phyloP scores from a whole-genome alignment of 495 filamentous ascomycete species.

The Apiosordaria backusii region DNA sequence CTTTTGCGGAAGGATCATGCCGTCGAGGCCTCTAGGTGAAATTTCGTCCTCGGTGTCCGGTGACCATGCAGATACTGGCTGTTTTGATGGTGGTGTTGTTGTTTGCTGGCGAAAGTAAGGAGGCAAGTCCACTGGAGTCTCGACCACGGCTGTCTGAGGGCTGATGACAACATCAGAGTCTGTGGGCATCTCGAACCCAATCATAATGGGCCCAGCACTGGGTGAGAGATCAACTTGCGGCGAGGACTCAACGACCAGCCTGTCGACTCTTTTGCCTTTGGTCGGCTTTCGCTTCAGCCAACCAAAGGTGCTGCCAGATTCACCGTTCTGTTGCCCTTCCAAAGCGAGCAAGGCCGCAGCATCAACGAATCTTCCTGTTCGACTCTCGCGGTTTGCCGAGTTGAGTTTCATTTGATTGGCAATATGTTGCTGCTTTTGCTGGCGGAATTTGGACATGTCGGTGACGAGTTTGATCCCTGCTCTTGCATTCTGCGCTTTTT shows the following conservation, averaged over 20 bases:
- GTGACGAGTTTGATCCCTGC: conserved; percentile 67
- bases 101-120: conserved; percentile 36
- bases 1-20: conserved; percentile 29
- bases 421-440: conserved; percentile 26
- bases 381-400: conserved; percentile 22
- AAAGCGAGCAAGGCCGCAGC: conserved; percentile 49
- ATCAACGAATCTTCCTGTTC: conserved; percentile 46
- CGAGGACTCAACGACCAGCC: conserved; percentile 20
- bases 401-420: conserved; percentile 22
- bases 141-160: conserved; percentile 47
- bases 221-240: conserved; percentile 63
- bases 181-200: conserved; percentile 69
- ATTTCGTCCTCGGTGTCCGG: conserved; percentile 38
- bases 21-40: conserved; percentile 16
- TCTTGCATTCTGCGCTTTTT: conserved; percentile 53
- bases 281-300: conserved; percentile 42
- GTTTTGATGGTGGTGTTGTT: conserved; percentile 64
- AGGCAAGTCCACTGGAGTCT: conserved; percentile 37
- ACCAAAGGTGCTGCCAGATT: conserved; percentile 41
- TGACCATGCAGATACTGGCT: conserved; percentile 62
- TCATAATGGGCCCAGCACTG: conserved; percentile 69
- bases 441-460: conserved; percentile 45
- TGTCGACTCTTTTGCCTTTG: conserved; percentile 29
- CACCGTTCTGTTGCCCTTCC: conserved; percentile 39
- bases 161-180: conserved; percentile 52